A percentile compares a stretch with the other conserved stretches of the same genome.
Evolutionary conservation across 1,284 basidiomycete species (phyloP).

Genomic region (Gymnopus androsaceus): DNA sequence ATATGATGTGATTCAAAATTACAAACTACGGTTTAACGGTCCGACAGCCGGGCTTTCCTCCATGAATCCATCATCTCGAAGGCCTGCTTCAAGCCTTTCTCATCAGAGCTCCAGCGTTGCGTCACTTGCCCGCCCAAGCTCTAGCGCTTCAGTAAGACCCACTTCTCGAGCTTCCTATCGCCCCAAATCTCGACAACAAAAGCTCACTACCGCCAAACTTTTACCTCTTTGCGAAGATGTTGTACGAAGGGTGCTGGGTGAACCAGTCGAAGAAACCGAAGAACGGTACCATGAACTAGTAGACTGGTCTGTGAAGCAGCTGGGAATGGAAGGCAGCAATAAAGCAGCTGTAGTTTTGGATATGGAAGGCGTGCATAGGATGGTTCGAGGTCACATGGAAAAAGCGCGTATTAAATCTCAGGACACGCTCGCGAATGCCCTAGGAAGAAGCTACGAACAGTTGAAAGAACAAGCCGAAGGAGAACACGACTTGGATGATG

Average conservation of each 20-base stretch:
- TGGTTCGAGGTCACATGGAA: slow-evolving; percentile 57
- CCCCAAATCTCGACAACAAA: slow-evolving; percentile 53
- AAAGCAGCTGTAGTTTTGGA: slow-evolving; percentile 60
- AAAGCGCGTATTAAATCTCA: slow-evolving; percentile 71
- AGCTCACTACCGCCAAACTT: slow-evolving; percentile 49
- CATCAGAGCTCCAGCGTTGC: slow-evolving; percentile 22
- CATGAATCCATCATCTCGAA: neutral
- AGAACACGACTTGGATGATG: slow-evolving; percentile 61
- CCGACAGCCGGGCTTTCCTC: neutral
- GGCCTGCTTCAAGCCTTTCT: slow-evolving; percentile 41
- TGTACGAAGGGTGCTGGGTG: slow-evolving; percentile 52
- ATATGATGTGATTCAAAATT: neutral
- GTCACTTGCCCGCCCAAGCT: slow-evolving; percentile 29
- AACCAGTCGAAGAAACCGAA: slow-evolving; percentile 42
- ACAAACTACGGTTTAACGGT: slow-evolving; percentile 5
- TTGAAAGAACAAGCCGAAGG: slow-evolving; percentile 51
- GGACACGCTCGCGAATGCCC: slow-evolving; percentile 58
- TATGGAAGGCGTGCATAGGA: slow-evolving; percentile 53
- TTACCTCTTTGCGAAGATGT: slow-evolving; percentile 55
- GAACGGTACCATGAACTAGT: slow-evolving; percentile 48
- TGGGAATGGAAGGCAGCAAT: slow-evolving; percentile 40
- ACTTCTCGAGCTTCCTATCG: slow-evolving; percentile 44
- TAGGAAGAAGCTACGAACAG: slow-evolving; percentile 50
- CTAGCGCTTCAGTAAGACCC: slow-evolving; percentile 36
- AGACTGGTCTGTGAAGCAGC: slow-evolving; percentile 52